Evolutionary conservation across 768 basidiomycete species (phyloP).

Genomic region (Macrolepiota dolichaula): DNA sequence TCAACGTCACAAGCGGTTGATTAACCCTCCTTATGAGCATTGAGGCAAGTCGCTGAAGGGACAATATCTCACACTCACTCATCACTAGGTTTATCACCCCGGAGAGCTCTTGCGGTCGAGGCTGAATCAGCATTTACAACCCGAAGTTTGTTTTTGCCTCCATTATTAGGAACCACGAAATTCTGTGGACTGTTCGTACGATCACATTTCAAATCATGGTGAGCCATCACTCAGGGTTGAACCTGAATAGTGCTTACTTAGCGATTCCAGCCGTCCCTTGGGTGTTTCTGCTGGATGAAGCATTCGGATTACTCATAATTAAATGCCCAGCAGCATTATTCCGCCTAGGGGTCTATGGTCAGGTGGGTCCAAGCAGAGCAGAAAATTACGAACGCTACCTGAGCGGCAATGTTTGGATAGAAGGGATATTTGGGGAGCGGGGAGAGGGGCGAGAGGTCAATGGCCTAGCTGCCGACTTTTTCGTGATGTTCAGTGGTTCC

Average conservation of each 20-base stretch:
- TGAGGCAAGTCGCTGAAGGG: too few relatives aligned
- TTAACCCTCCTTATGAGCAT: background rate
- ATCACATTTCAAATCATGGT: background rate
- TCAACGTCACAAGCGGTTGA: background rate
- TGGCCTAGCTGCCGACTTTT: background rate
- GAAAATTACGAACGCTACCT: background rate
- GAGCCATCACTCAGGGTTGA: background rate
- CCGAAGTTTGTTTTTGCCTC: background rate
- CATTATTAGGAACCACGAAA: background rate
- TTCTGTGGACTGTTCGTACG: background rate
- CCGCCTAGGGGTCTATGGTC: background rate
- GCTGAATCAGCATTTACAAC: background rate
- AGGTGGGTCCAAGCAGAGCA: background rate
- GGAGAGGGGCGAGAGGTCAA: background rate
- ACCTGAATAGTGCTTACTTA: background rate
- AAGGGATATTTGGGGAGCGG: background rate
- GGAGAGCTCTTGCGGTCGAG: background rate
- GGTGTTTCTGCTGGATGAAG: background rate
- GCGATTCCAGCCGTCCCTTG: background rate
- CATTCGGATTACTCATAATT: background rate
- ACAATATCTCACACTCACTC: background rate
- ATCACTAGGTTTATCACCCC: background rate
- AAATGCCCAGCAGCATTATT: background rate
- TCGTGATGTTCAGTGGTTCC: background rate
- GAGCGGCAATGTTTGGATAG: background rate